Conservation (phyloP, 305 asterid genomes). For the Andrographis paniculata region DNA sequence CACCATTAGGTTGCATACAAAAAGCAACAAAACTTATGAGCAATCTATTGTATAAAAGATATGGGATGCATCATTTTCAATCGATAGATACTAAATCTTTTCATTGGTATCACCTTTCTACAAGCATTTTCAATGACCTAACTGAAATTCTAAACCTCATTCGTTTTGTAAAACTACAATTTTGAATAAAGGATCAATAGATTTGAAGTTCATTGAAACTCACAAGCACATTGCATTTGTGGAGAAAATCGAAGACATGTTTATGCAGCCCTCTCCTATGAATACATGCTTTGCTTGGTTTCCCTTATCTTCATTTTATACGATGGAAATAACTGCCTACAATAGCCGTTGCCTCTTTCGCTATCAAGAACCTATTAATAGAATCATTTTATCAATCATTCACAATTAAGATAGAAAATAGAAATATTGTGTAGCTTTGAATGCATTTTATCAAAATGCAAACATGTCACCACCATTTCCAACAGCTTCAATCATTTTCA, state of each 20-base stretch:
- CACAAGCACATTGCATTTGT: conserved; percentile 80
- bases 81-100: too few species aligned
- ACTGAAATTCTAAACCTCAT: neutral
- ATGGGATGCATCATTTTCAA: too few species aligned
- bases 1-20: too few species aligned
- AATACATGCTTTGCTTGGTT: conserved; percentile 23
- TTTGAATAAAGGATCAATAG: too few species aligned
- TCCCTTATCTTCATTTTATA: conserved; percentile 76
- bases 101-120: too few species aligned
- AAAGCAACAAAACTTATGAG: too few species aligned
- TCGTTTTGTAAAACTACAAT: neutral
- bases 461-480: neutral
- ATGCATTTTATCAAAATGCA: conserved; percentile 18
- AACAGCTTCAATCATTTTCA: too few species aligned
- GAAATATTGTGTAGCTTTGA: too few species aligned
- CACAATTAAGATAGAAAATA: conserved; percentile 2
- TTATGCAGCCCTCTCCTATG: conserved; percentile 37
- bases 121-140: too few species aligned
- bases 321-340: conserved; percentile 66
- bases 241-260: conserved; percentile 53
- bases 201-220: conserved; percentile 23
- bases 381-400: neutral
- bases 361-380: conserved; percentile 62
- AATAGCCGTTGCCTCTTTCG: conserved; percentile 72
- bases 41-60: too few species aligned